phyloP scores from a whole-genome alignment of 176 grass and related monocot genomes.

The Raddia distichophylla region DNA sequence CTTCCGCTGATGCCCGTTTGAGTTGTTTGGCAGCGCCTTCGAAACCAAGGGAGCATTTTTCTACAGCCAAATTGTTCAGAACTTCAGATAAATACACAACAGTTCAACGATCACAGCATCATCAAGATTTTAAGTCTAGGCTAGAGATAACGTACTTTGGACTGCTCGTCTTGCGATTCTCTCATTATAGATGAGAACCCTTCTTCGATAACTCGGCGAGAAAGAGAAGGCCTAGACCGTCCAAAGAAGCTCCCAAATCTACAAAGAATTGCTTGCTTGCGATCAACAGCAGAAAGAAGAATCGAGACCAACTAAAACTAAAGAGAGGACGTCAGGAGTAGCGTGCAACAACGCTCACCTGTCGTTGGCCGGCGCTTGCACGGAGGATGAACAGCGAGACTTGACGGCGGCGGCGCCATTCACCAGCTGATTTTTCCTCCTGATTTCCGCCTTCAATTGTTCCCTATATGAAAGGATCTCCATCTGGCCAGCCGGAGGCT shows the following conservation, averaged over 20 bases:
- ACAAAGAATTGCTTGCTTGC: background rate
- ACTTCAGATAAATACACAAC: background rate
- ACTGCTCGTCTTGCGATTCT: constrained; percentile 35
- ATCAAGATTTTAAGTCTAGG: background rate
- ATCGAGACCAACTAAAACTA: background rate
- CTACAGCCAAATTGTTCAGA: constrained; percentile 28
- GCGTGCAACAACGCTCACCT: constrained; percentile 15
- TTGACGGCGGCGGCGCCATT: background rate
- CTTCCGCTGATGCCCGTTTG: constrained; percentile 42
- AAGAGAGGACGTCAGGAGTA: background rate
- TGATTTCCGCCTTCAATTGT: constrained; percentile 37
- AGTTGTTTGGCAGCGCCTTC: background rate
- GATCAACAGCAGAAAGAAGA: background rate
- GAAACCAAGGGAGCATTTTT: constrained; percentile 43
- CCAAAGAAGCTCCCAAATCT: constrained; percentile 94
- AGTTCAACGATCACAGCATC: background rate
- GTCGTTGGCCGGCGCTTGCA: constrained; percentile 1
- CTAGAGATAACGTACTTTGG: constrained; percentile 16
- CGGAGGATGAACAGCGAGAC: background rate
- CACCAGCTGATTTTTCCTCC: constrained; percentile 25
- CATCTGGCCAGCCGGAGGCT: constrained; percentile 24
- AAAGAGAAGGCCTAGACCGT: constrained; percentile 64
- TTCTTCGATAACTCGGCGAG: constrained; percentile 77
- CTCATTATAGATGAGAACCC: constrained; percentile 51
- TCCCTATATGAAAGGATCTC: constrained; percentile 49